Base-by-base conservation (phyloP, 345 rosid genomes). In the Eucalyptus erythrocorys region DNA sequence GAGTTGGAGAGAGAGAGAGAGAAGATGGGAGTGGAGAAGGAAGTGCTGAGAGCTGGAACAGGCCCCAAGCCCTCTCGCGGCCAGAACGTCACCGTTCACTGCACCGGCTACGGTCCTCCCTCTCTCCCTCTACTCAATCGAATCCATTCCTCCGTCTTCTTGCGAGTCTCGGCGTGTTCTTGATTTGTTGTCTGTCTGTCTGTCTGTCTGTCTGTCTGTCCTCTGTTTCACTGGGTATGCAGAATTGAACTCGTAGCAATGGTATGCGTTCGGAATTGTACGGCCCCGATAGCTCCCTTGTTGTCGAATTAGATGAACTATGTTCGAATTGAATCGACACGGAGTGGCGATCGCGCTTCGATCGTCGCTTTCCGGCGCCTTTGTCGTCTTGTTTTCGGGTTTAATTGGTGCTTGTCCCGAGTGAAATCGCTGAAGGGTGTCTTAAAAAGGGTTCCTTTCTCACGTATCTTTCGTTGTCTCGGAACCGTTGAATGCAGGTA, bases 61-160 rank as follows among this genome's bases (percentile, higher is more conserved):
- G 84, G 84, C 0, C 93, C 96, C 27, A 93, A 93, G 89, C 97
- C 96, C n/a, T 49, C 86, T 40, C 87, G 91, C 47, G 96, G 96
- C n/a, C 97, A 93, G 91, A 91, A 91, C 71, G 96, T 95, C 89
- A 94, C 95, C 86, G 96, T 95, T 86, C 95, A 95, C 87, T 95
- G 97, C 94, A 95, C 97, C 24, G 97, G 96, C 85, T 95, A 90
- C 80, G 97, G 96, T 95, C 40, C 43, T 59, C 16, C 37, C 84
- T 76, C 47, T 76, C 82, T 24, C 84, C 47, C 47, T 76, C 47
- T 40, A 4, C 30, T 76, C 10, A 3, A 14, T 12, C 66, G 21
- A 43, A 84, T 84, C 4, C 37, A 45, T 71, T 68, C 4, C 48
- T 26, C 5, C 4, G 16, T 76, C 3, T 40, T 0, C 27, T 79